Evolutionary conservation across 352 stramenopile genomes (phyloP), one percentile per base, ranked within the genome.

Genomic region (Phytophthora macrochlamydospora): DNA sequence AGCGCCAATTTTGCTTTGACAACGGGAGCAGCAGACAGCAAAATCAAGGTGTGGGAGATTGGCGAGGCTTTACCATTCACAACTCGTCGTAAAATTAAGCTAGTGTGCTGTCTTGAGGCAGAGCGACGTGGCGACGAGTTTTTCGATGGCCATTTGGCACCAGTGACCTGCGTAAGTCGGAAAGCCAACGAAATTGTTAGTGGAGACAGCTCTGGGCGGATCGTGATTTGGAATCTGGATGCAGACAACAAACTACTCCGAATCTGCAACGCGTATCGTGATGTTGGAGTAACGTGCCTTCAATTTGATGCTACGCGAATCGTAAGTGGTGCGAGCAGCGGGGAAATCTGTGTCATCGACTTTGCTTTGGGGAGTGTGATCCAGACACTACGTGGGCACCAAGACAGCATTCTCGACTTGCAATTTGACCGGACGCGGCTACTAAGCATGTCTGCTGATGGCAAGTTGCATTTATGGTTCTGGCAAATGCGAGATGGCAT

Each of bases 261-360:
- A 7, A 79, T 89, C 3, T 91, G 85, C 14, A 71, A 90, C 54
- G 68, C 85, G 0, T 71, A 94, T 61, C 59, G 51, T 58, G 71
- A 77, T 50, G 71, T 69, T 12, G 56, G 78, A 3, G 73, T 94
- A 14, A 80, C 75, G 4, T 91, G 86, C 40, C 64, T 94, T 46
- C 79, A 92, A 56, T 92, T 93, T 59, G 87, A 94, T 11, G 82
- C 87, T 30, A 92, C 77, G 33, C 84, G 85, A 2, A 85, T 94
- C 50, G 77, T 94, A 33, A 92, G 81, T 13, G 83, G 83, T 4
- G 73, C 69, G 0, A 71, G 59, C 2, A 78, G 75, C 29, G 83
- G 84, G 2, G 69, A 73, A 0, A 87, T 94, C 38, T 92, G 79
- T 33, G 78, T 94, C 14, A 87, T 78, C 4, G 84, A 94, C 59